Evolutionary conservation across 306 rosid genomes (phyloP), one percentile per base, ranked within the genome.

Genomic region (Cicer arietinum): DNA sequence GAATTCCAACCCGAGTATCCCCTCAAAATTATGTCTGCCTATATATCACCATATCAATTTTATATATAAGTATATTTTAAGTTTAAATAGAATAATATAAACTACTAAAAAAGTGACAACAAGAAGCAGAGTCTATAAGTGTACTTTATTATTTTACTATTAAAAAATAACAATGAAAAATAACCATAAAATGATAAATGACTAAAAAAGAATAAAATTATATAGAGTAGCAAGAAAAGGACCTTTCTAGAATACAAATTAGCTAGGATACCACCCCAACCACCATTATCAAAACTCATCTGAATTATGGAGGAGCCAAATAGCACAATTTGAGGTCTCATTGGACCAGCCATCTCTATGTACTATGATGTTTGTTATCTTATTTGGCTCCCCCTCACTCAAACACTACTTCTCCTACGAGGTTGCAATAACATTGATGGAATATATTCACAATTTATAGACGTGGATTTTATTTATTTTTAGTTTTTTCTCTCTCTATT

Each of bases 1-100:
- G 98, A 88, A 77, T 90, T 94, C 98, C 98, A 94, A 35, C 91
- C 96, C 3, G 76, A 61, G 16, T 94, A 94, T 39, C 98, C 98
- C 60, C 97, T 78, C 64, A 90, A 8, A 17, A 90, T 10, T 52
- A 91, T 78, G 60, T 94, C 94, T 0, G 94, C 97, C 98, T 94
- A 67, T 94, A 37, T 74, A 14, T 22, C 3, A 7, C 40, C 80
- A 73, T 44, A 44, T 8, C 17, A 57, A 65, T 13, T 68, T 59
- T 2, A 16, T 4, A 8, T n/a, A 67, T 20, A 16, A 11, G 12
- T 47, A 67, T 30, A 58, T 37, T 50, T 73, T 45, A 45, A 3
- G 35, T 30, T 45, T 44, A 44, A 44, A 46, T 46, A 1, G 1
- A 10, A 59, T 30, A 25, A 10, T 37, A 22, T 41, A 63, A 14